phyloP scores from a whole-genome alignment of 2,329 filamentous ascomycete species.

The Fusarium sp. region DNA sequence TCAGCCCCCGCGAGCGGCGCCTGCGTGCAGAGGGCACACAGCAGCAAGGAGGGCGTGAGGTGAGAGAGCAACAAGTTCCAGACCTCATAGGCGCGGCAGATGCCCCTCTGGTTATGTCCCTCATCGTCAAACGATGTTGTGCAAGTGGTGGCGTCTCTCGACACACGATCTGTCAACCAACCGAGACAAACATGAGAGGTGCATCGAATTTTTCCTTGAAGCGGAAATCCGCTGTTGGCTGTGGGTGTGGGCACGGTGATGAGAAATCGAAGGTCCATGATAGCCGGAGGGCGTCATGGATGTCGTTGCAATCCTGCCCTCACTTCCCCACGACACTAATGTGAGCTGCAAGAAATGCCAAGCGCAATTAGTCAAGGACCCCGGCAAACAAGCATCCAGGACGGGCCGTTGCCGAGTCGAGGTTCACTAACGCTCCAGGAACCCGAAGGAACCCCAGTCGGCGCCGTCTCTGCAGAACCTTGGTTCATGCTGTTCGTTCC shows the following conservation, averaged over 20 bases:
- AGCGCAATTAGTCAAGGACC: constrained; percentile 28
- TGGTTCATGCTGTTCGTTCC: constrained; percentile 16
- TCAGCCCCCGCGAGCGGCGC: constrained; percentile 25
- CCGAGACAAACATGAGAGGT: constrained; percentile 3
- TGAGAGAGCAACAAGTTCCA: neutral
- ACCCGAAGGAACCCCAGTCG: neutral
- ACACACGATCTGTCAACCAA: neutral
- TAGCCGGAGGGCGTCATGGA: constrained; percentile 20
- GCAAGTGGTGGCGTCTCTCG: neutral
- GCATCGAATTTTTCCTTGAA: neutral
- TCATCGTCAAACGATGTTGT: neutral
- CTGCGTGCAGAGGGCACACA: constrained; percentile 18
- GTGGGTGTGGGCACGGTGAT: neutral
- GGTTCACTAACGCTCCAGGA: constrained; percentile 13
- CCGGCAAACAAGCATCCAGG: constrained; percentile 24
- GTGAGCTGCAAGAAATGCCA: constrained; percentile 41
- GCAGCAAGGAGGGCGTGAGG: constrained; percentile 19
- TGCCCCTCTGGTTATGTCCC: neutral
- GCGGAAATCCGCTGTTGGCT: neutral
- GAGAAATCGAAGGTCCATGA: constrained; percentile 2
- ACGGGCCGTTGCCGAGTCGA: constrained; percentile 31
- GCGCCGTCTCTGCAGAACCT: neutral
- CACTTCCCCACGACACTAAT: constrained; percentile 30
- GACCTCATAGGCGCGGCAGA: constrained; percentile 5
- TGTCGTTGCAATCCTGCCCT: constrained; percentile 12